Base-by-base conservation (phyloP, 805 yeast species). In the Sporopachydermia quercuum region DNA sequence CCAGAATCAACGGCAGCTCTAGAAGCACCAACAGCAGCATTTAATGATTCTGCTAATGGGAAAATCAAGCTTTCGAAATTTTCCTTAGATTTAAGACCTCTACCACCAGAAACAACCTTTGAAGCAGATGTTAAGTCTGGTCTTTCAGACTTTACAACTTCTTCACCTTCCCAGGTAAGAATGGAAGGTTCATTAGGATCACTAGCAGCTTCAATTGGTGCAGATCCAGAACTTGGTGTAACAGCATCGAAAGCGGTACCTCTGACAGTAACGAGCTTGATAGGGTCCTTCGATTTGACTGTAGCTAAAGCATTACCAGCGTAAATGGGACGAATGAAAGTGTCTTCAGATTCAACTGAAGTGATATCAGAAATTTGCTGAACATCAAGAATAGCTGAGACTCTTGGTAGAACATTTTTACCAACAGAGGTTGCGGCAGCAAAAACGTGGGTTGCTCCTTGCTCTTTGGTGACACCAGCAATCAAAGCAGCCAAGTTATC, bases 1-100 rank as follows among this genome's bases (percentile, higher is more conserved):
- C 96, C 97, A 36, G 93, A 70, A 61, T 89, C 98, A 16, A 91
- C 98, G 23, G 97, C 98, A 15, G 96, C 97, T 59, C 98, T 77
- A 4, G 96, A 84, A 3, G 97, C 97, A 53, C 98, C 98, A 38
- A 89, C 79, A 40, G 94, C 97, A 2, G 97, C 98, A 42, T 76
- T 71, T 43, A 89, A 63, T 44, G 80, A 70, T 42, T 74, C 76
- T 4, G 97, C 96, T 47, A 89, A 66, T 39, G 98, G 97, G 49
- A 70, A 74, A 40, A 91, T 66, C 43, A 84, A 48, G 40, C 68
- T 56, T 41, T 83, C 93, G 58, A 89, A 89, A 42, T 80, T 78
- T 56, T 82, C 96, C 59, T 86, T 87, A 59, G 76, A 76, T 58
- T 87, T 85, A 49, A 89, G 72, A 33, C 95, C 97, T 51, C 96